Base-by-base conservation (phyloP, 352 stramenopile species). In the Phytophthora pistaciae region DNA sequence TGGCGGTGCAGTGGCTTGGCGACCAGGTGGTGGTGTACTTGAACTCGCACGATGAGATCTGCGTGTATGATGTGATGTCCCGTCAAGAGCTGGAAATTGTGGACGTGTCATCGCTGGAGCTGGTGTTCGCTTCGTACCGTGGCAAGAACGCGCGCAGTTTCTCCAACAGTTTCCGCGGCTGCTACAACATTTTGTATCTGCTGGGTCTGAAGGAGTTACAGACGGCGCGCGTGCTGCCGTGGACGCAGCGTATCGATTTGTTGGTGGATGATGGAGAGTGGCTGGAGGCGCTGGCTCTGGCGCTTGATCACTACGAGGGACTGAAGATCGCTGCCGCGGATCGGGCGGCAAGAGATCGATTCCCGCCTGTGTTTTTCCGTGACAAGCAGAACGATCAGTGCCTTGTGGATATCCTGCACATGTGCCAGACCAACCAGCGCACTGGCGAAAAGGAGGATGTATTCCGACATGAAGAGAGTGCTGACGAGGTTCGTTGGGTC, bases 211-310 rank as follows among this genome's bases (percentile, higher is more conserved):
- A 98, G 74, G 93, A 98, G 74, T 73, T 99, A 4, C 88, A 97
- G 57, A 91, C 87, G 1, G 91, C 97, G 46, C 91, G 92, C 18
- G 89, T 99, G 40, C 82, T 99, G 54, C 93, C 93, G 25, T 98
- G 95, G 80, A 96, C 87, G 31, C 84, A 97, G 68, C 91, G 96
- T 61, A 98, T 99, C 54, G 93, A 98, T 58, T 95, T 91, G 44
- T 77, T 99, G 16, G 93, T 99, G 55, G 92, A 98, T 59, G 93
- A 98, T 71, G 97, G 97, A 49, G 96, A 99, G 79, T 99, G 97
- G 97, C 84, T 99, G 6, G 96, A 99, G 75, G 97, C 96, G 3
- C 86, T 99, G 16, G 95, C 96, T 27, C 79, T 99, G n/a, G 94
- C 96, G 7, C 80, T 99, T 36, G 96, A 99, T 75, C 93, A 99